Base-by-base conservation (phyloP, 2,329 filamentous ascomycete genomes). In the Curvularia sp. region DNA sequence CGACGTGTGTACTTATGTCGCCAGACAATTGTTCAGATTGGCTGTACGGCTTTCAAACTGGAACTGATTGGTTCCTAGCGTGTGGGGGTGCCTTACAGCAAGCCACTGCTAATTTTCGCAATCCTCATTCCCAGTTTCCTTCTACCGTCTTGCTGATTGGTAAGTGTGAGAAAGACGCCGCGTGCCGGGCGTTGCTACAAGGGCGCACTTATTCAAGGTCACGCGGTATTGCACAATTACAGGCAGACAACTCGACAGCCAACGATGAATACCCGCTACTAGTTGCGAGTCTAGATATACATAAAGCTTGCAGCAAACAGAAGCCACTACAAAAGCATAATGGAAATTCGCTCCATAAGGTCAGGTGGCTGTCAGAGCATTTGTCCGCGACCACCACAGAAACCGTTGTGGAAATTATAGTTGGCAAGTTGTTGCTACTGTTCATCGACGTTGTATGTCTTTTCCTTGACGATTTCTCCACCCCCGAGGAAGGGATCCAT, bases 381-480 rank as follows among this genome's bases (percentile, higher is more conserved):
- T 4, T 46, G 9, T 43, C 8, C 49, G 24, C 31, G 2, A 20
- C 5, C n/a, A 33, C 9, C 2, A n/a, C n/a, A n/a, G 6, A 12
- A 41, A 49, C 46, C 5, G 8, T 62, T 10, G 35, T 64, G 8
- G 35, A 63, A 35, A 60, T 26, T 12, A 47, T 59, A 5, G 28
- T 65, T 9, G 22, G 60, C 7, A 55, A 15, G 31, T 53, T 65
- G 30, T 43, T 65, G 12, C 50, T 64, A 18, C 28, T 49, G 10
- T 65, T 65, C 31, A 24, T 54, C n/a, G 15, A 65, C 26, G 44
- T 65, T n/a, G 7, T 65, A 24, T 65, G 46, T 48, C 18, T 65
- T 18, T 65, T 65, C 33, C 43, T 64, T n/a, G 54, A 65, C 26
- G 24, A 65, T 48, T 65, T 65, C 38, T 28, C 49, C 38, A 60